Percentiles rank a stretch among this genome's conserved stretches.
These are phyloP conservation scores for Truncatella angustata DNA, from an alignment of 2,329 filamentous ascomycete species.

Conservation along the genomic window DNA sequence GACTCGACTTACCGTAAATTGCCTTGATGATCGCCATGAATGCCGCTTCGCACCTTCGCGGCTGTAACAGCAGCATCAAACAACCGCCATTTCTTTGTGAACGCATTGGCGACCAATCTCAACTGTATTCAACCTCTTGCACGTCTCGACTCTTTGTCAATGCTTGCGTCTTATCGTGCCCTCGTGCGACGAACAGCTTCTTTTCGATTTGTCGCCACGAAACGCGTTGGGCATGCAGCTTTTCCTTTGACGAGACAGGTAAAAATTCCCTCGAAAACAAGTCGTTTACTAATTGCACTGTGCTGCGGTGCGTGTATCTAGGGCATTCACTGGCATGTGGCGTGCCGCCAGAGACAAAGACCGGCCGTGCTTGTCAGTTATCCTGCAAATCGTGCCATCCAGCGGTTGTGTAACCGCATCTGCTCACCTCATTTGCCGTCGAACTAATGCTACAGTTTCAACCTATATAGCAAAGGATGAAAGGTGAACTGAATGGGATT, in stretches of 20 bases:
- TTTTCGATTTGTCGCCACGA: too few species aligned
- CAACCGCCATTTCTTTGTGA: constrained; percentile 19
- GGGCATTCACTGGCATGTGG: background rate
- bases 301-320: background rate
- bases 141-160: background rate
- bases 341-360: background rate
- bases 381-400: background rate
- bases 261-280: background rate
- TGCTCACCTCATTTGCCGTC: background rate
- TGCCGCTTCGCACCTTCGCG: constrained; percentile 17
- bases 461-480: too few species aligned
- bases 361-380: background rate
- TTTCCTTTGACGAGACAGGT: too few species aligned
- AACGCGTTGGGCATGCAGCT: too few species aligned
- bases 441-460: background rate
- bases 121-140: background rate
- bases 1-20: constrained; percentile 33
- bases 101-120: constrained; percentile 12
- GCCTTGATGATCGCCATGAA: constrained; percentile 16
- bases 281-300: background rate
- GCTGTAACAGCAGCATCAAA: constrained; percentile 22
- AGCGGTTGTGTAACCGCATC: background rate
- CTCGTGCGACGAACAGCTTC: too few species aligned
- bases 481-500: too few species aligned
- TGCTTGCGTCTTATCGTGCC: background rate